Base-by-base conservation (phyloP, 805 yeast genomes). In the Candida chilensis region DNA sequence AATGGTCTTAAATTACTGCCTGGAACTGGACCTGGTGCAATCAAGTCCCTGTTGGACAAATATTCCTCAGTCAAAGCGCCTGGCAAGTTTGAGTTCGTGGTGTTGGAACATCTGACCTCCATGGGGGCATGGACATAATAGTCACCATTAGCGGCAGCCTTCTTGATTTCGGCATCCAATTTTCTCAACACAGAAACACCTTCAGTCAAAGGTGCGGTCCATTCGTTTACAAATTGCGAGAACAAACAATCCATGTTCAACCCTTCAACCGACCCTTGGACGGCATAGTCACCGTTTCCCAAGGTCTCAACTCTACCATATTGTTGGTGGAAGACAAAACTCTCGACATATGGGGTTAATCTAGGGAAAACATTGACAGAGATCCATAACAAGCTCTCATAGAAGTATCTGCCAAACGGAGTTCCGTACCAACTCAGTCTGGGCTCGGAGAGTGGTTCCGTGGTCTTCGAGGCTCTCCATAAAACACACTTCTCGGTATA, bases 221-320 rank as follows among this genome's bases (percentile, higher is more conserved):
- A 90, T 58, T 90, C 98, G 49, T 88, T 78, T 30, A 90, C 97
- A 56, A 78, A 88, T 54, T 90, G 98, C 27, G 87, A 77, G 54
- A 86, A 90, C 41, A 90, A 61, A 52, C 97, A 92, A 60, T 92
- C 97, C 95, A 90, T 85, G 53, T 84, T 86, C 45, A 90, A 73
- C 5, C 90, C 95, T 35, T 81, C 84, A 27, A 84, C 90, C 3
- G 95, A 80, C 35, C 73, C 70, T 45, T 79, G 86, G 8, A 88
- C 85, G 2, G 84, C 81, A 29, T 71, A 55, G 32, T 71, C 77
- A 19, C 74, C 76, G 28, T 50, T 43, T 21, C 78, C 75, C 22
- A 67, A 62, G 5, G 83, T 78, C 45, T 80, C 88, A 16, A 76
- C 73, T 27, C 62, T 57, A 5, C 95, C 95, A 46, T 82, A 88